phyloP scores from a whole-genome alignment of 1,284 basidiomycete genomes.

The Rhodotorula mucilaginosa region DNA sequence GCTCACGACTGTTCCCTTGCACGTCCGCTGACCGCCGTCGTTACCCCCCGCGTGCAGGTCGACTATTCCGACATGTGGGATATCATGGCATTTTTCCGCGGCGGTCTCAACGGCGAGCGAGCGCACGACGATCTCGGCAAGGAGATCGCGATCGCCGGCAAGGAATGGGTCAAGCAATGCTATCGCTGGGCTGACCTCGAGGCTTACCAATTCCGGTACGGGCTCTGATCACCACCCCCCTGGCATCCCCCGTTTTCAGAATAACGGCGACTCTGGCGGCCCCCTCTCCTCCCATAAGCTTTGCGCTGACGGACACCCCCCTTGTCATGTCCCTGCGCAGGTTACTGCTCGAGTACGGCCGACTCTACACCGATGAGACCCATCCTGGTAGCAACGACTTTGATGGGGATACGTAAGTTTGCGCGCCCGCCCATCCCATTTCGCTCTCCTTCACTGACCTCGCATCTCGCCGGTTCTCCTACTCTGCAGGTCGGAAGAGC shows the following conservation, averaged over 20 bases:
- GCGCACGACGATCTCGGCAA: slow-evolving; percentile 44
- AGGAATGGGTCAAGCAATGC: slow-evolving; percentile 42
- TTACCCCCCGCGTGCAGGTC: slow-evolving; percentile 44
- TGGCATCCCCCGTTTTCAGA: no score
- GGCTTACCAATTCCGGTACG: slow-evolving; percentile 40
- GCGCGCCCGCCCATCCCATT: no score
- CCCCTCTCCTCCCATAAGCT: not conserved
- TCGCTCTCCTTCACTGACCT: not conserved
- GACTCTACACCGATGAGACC: slow-evolving; percentile 42
- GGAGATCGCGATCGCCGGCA: slow-evolving; percentile 43
- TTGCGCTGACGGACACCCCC: no score
- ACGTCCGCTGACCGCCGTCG: not conserved
- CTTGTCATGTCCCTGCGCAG: slow-evolving; percentile 11
- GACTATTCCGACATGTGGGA: slow-evolving; percentile 56
- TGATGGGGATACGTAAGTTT: slow-evolving; percentile 32
- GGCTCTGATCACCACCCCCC: not conserved
- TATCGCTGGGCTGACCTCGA: slow-evolving; percentile 40
- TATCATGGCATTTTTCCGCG: slow-evolving; percentile 60
- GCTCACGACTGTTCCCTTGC: no score
- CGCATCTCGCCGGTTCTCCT: not conserved
- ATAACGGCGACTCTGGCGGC: not conserved
- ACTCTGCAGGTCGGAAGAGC: slow-evolving; percentile 28
- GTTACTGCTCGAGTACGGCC: slow-evolving; percentile 41
- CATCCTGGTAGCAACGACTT: slow-evolving; percentile 41
- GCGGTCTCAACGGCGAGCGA: slow-evolving; percentile 42